Base-by-base conservation (phyloP, 331 rosid genomes). In the Malus hybrid region DNA sequence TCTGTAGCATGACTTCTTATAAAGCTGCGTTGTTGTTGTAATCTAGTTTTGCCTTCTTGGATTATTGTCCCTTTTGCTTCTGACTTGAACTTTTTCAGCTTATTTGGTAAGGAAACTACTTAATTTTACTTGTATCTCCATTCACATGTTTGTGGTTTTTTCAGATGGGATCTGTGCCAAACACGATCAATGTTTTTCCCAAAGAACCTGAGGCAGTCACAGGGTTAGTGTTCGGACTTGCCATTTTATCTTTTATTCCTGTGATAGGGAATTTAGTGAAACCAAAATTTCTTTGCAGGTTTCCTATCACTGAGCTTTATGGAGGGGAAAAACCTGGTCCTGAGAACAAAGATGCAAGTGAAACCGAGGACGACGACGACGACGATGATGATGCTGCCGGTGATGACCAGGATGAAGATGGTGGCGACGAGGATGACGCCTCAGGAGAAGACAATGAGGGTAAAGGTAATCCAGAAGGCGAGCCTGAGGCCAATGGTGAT, bases 321-420 rank as follows among this genome's bases (percentile, higher is more conserved):
- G 63, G 61, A 18, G 73, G 36, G 73, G 33, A 26, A 61, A 66
- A 64, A 62, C 68, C 79, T 71, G 75, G 46, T 64, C 68, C 71
- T 18, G 78, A 70, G 70, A 86, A 81, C 79, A 72, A 69, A 57
- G 86, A 78, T 26, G 81, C 62, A 72, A 61, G 74, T 58, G 85
- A 83, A 36, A 73, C 81, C 13, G 84, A 78, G 65, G 81, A 80
- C 16, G 85, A 78, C 0, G 79, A 82, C 2, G 79, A 74, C 1
- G 83, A 72, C 15, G 81, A 79, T 15, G 84, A 77, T 15, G 88
- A 50, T 10, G 84, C 70, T 1, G 84, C 78, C 5, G 78, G 64
- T 0, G 79, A 74, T 7, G 82, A 34, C 20, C 80, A 70, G 24
- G 80, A 77, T 5, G 82, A 79, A 8, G 79, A 58, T 42, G 84